These are phyloP conservation scores for Leccinum solheimii DNA, from an alignment of 1,284 basidiomycete genomes.

Conservation along the genomic window DNA sequence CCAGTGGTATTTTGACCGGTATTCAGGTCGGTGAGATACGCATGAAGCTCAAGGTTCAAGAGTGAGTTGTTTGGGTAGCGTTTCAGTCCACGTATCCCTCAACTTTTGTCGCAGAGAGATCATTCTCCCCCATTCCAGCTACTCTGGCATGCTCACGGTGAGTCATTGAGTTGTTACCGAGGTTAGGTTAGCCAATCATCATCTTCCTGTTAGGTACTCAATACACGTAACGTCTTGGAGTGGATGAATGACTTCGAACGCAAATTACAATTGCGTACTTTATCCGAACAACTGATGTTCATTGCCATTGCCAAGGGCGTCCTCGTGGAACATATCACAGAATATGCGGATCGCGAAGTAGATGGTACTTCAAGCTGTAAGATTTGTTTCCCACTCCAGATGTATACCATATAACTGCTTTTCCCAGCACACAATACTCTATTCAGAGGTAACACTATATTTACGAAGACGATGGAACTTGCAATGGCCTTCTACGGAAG, in stretches of 20 bases:
- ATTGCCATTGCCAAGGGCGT: constrained; percentile 65
- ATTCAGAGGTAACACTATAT: constrained; percentile 77
- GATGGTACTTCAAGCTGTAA: constrained; percentile 52
- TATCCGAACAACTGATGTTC: constrained; percentile 62
- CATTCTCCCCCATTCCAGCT: constrained; percentile 63
- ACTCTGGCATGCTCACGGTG: constrained; percentile 57
- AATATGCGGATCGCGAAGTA: constrained; percentile 66
- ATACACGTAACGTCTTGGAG: constrained; percentile 66
- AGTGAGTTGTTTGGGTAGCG: constrained; percentile 50
- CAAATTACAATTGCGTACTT: constrained; percentile 60
- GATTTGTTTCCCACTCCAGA: constrained; percentile 21
- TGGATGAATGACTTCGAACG: constrained; percentile 73
- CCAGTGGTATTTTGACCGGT: constrained; percentile 47
- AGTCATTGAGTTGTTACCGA: constrained; percentile 14
- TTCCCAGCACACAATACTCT: constrained; percentile 61
- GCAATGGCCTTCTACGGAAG: constrained; percentile 76
- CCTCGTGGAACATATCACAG: constrained; percentile 65
- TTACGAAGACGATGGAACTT: constrained; percentile 80
- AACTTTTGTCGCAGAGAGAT: constrained; percentile 56
- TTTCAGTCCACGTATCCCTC: constrained; percentile 13
- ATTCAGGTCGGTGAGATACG: constrained; percentile 72
- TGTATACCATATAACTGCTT: constrained; percentile 9
- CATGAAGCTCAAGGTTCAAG: constrained; percentile 69
- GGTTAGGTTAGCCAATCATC: constrained; percentile 6
- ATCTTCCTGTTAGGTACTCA: constrained; percentile 47